Percentiles rank a stretch among this genome's conserved stretches.
phyloP scores from a whole-genome alignment of 1,139 yeast genomes.

The Taphrina sp. region DNA sequence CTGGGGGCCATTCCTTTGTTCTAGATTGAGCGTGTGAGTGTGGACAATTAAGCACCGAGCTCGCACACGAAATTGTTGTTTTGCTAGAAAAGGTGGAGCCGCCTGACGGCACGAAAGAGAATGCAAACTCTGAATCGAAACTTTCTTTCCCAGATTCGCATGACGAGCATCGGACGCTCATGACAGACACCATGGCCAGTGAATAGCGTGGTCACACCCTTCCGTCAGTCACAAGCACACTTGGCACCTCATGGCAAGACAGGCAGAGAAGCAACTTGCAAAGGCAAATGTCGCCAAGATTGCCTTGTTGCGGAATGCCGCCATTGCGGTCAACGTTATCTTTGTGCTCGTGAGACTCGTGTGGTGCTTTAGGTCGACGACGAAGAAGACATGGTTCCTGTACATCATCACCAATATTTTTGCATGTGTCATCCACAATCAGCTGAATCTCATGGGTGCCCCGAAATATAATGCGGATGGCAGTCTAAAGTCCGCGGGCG shows the following conservation, averaged over 20 bases:
- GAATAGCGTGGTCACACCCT: too few relatives aligned
- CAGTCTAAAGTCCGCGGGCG: constrained; percentile 57
- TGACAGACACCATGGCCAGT: too few relatives aligned
- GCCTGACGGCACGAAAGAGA: too few relatives aligned
- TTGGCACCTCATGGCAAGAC: constrained; percentile 54
- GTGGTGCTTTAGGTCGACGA: constrained; percentile 51
- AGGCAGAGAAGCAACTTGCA: constrained; percentile 69
- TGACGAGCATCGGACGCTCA: too few relatives aligned
- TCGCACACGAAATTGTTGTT: too few relatives aligned
- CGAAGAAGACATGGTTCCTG: constrained; percentile 51
- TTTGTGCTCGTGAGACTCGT: constrained; percentile 49
- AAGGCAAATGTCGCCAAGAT: constrained; percentile 56
- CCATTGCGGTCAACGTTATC: constrained; percentile 50
- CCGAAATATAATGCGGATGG: constrained; percentile 45
- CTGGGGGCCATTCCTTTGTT: too few relatives aligned
- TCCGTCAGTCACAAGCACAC: background rate
- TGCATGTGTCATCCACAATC: constrained; percentile 54
- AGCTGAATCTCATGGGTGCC: constrained; percentile 53
- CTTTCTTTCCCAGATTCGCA: too few relatives aligned
- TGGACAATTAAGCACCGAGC: too few relatives aligned
- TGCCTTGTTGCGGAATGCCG: constrained; percentile 54
- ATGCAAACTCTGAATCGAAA: too few relatives aligned
- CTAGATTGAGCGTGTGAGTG: too few relatives aligned
- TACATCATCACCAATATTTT: constrained; percentile 61
- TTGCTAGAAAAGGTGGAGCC: too few relatives aligned